Base-by-base conservation (phyloP, 164 flowering plant genomes). In the Saururus chinensis region DNA sequence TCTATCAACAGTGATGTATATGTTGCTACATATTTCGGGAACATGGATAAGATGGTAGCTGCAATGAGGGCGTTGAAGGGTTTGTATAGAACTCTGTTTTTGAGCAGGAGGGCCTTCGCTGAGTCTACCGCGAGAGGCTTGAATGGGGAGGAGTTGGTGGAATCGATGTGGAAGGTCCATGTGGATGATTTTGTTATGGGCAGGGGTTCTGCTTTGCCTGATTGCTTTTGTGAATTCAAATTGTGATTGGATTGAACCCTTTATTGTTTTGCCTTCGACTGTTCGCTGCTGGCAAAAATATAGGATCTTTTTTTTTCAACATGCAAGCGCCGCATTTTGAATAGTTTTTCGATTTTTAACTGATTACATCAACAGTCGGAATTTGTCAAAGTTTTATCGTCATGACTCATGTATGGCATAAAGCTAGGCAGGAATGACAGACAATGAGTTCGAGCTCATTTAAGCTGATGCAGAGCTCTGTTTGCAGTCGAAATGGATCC, bases 31-130 rank as follows among this genome's bases (percentile, higher is more conserved):
- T 95, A 85, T 73, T 95, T 95, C 67, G 99, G 97, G 24, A 95
- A 95, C 73, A 95, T 95, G 97, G 99, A 95, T 69, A 95, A 95
- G 80, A 95, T 95, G 95, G 99, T 95, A 7, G 79, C 96, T 30
- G 97, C 99, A 1, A 86, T 90, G 99, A 78, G 96, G 63, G 86
- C 95, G 5, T 73, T 57, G 40, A 83, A 78, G 63, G 93, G 95
- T 49, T 56, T 84, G 71, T 72, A 72, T 26, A 87, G 80, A 66
- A 91, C 97, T 10, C 80, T 88, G 37, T 81, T 88, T 70, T 73
- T 88, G 60, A 95, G 80, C 68, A 73, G 96, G 74, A 81, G 80
- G 70, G 93, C 79, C 9, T 90, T 85, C 72, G 90, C 97, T 40
- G 81, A 78, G 30, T 67, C 77, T 4, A 76, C 81, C 53, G 64